Conservation (phyloP, 169 alveolate species). For the Ichthyophthirius multifiliis region DNA sequence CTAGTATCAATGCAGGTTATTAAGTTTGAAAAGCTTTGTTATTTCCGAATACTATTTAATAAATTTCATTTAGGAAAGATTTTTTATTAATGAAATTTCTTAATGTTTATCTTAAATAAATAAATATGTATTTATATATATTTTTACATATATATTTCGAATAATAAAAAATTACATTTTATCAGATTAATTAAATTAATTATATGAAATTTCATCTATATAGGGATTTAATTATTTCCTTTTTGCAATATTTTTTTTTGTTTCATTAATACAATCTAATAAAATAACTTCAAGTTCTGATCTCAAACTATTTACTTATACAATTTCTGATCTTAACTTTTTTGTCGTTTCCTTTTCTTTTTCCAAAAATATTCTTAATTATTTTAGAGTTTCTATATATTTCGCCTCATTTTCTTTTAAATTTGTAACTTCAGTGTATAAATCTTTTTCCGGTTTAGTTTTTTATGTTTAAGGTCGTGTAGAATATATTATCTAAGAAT, state of each 20-base stretch:
- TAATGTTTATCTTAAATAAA: too few species aligned
- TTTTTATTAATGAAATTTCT: too few species aligned
- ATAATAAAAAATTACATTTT: too few species aligned
- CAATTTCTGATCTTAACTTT: not conserved
- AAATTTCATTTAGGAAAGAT: too few species aligned
- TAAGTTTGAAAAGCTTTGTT: too few species aligned
- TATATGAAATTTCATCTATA: not conserved
- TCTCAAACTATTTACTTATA: conserved; percentile 4
- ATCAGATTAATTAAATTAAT: too few species aligned
- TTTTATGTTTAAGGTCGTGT: not conserved
- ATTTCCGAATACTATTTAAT: too few species aligned
- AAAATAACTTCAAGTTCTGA: conserved; percentile 32
- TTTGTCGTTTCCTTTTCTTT: not conserved
- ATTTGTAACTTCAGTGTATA: too few species aligned
- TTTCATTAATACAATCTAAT: conserved; percentile 33
- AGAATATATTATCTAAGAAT: not conserved
- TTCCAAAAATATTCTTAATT: not conserved
- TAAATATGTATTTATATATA: too few species aligned
- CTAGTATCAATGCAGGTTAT: too few species aligned
- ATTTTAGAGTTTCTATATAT: conserved; percentile 1
- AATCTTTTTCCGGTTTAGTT: too few species aligned
- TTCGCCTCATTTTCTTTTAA: conserved; percentile 1
- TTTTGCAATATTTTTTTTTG: conserved; percentile 32
- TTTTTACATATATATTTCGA: too few species aligned
- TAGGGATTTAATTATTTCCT: conserved; percentile 16